phyloP scores from a whole-genome alignment of 257 asterid species.

The Solanum raphanifolium region DNA sequence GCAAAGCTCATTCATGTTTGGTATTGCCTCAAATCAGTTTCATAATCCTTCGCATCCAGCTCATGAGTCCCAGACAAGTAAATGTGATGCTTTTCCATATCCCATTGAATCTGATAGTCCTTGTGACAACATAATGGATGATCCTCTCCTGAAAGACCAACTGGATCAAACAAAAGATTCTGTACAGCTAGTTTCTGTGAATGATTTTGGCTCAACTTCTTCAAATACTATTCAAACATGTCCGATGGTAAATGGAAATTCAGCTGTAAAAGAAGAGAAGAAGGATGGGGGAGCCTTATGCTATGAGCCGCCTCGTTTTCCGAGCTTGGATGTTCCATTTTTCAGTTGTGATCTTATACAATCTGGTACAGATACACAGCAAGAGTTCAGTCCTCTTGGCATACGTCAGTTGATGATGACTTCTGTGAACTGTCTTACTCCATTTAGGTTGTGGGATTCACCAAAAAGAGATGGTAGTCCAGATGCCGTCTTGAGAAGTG shows the following conservation, averaged over 20 bases:
- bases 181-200: constrained; percentile 35
- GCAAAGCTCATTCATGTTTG: constrained; percentile 24
- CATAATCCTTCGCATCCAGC: constrained; percentile 25
- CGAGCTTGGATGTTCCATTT: constrained; percentile 82
- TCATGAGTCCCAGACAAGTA: constrained; percentile 24
- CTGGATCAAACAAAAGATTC: constrained; percentile 27
- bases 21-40: constrained; percentile 30
- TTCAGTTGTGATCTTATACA: constrained; percentile 88
- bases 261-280: constrained; percentile 21
- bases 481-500: constrained; percentile 70
- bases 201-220: constrained; percentile 39
- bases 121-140: constrained; percentile 10
- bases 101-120: constrained; percentile 27
- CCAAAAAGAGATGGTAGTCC: constrained; percentile 80
- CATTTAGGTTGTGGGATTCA: constrained; percentile 81
- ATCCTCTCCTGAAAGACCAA: constrained; percentile 9
- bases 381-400: constrained; percentile 95
- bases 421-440: constrained; percentile 46
- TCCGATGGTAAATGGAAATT: constrained; percentile 23
- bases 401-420: constrained; percentile 88
- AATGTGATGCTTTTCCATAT: constrained; percentile 25
- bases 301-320: constrained; percentile 94
- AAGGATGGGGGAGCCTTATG: constrained; percentile 55
- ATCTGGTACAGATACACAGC: constrained; percentile 63
- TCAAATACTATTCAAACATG: constrained; percentile 24